Percentiles rank a stretch among this genome's conserved stretches.
phyloP scores from a whole-genome alignment of 179 eudicot genomes.

The Spinacia oleracea region DNA sequence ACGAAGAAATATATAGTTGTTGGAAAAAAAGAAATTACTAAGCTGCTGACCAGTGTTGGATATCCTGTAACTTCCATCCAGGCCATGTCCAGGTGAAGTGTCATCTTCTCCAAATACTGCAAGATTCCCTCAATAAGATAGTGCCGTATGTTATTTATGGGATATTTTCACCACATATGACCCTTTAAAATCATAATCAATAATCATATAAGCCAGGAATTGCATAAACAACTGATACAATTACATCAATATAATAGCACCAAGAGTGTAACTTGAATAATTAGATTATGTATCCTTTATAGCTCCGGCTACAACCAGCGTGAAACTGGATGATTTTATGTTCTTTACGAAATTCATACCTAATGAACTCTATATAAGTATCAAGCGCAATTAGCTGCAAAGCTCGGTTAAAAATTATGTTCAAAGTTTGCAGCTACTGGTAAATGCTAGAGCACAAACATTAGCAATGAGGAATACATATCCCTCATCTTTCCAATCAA shows the following conservation, averaged over 20 bases:
- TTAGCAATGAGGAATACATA: background rate
- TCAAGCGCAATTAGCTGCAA: background rate
- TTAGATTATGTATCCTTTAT: background rate
- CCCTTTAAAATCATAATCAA: background rate
- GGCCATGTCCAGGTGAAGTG: constrained; percentile 47
- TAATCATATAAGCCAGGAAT: background rate
- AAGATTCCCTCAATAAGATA: constrained; percentile 16
- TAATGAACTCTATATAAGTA: background rate
- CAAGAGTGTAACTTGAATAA: background rate
- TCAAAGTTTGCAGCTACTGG: background rate
- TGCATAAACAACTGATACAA: background rate
- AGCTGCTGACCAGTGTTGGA: constrained; percentile 47
- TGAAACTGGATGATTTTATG: background rate
- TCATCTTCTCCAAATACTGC: constrained; percentile 43
- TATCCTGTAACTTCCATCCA: constrained; percentile 72
- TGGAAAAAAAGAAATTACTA: constrained; percentile 7
- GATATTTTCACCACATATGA: background rate
- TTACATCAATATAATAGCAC: background rate
- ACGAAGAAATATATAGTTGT: background rate
- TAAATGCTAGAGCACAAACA: background rate
- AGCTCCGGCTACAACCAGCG: background rate
- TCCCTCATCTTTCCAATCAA: background rate
- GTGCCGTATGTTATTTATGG: background rate
- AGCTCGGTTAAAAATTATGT: background rate
- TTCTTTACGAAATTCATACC: background rate